Percentiles rank a stretch among this genome's conserved stretches.
Evolutionary conservation across 2,329 filamentous ascomycete species (phyloP).

Genomic region (Raffaelea deltoideospora): DNA sequence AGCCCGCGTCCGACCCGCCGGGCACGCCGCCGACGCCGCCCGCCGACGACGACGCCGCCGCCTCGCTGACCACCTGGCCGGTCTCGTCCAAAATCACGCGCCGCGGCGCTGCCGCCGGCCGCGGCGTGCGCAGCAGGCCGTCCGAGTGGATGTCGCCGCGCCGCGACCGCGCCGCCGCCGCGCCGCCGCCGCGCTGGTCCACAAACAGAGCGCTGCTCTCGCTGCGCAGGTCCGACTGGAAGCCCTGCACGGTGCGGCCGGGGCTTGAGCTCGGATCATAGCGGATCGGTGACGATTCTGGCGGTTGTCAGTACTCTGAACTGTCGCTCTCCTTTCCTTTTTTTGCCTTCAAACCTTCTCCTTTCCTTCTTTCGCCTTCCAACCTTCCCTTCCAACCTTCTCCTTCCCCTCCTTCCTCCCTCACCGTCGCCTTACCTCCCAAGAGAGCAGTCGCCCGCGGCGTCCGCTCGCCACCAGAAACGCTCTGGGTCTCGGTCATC

Average conservation of each 20-base stretch:
- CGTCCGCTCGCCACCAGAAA: conserved; percentile 45
- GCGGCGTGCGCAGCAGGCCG: conserved; percentile 40
- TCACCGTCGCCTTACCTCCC: conserved; percentile 48
- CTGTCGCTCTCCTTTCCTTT: too few relatives aligned
- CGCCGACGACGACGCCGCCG: too few relatives aligned
- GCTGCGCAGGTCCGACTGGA: conserved; percentile 58
- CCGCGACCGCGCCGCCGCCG: conserved; percentile 46
- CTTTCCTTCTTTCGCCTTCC: too few relatives aligned
- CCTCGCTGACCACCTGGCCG: conserved; percentile 42
- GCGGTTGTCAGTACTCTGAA: too few relatives aligned
- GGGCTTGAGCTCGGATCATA: conserved; percentile 87
- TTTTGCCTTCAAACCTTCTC: too few relatives aligned
- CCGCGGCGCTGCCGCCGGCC: conserved; percentile 33
- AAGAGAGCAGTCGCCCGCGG: conserved; percentile 50
- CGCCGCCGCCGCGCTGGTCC: conserved; percentile 38
- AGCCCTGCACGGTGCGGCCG: conserved; percentile 37
- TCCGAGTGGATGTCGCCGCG: conserved; percentile 81
- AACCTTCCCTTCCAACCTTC: too few relatives aligned
- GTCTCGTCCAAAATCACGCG: conserved; percentile 41
- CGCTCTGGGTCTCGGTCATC: conserved; percentile 41
- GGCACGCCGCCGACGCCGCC: too few relatives aligned
- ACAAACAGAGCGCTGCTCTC: conserved; percentile 83
- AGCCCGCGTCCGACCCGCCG: conserved; percentile 41
- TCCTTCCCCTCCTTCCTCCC: too few relatives aligned
- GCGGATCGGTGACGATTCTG: conserved; percentile 83